phyloP scores from a whole-genome alignment of 2,329 filamentous ascomycete species.

The Trichoderma semiorbis region DNA sequence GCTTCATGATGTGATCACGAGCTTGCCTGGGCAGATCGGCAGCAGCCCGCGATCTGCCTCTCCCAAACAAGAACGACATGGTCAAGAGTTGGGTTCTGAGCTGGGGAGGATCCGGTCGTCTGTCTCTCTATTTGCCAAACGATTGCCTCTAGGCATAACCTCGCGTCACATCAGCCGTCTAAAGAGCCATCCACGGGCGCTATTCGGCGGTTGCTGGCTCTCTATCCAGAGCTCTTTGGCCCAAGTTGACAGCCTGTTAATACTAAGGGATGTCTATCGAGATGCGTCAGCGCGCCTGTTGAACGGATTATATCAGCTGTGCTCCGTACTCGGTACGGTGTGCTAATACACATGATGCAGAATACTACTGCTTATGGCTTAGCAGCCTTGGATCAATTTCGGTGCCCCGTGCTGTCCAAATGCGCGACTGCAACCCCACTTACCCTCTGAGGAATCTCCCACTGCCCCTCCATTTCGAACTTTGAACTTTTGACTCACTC shows the following conservation, averaged over 20 bases:
- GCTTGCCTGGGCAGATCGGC: slow-evolving; percentile 55
- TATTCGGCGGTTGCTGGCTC: neutral
- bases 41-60: slow-evolving; percentile 49
- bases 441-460: slow-evolving; percentile 2
- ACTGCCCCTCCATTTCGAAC: slow-evolving; percentile 1
- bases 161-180: neutral
- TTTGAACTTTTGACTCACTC: slow-evolving; percentile 13
- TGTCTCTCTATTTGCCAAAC: neutral
- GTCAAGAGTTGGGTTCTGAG: neutral
- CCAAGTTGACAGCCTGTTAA: slow-evolving; percentile 13
- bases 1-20: slow-evolving; percentile 50
- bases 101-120: neutral
- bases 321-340: neutral
- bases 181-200: neutral
- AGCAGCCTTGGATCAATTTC: neutral
- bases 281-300: slow-evolving; percentile 10
- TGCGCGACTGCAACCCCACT: slow-evolving; percentile 4
- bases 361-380: neutral
- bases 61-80: slow-evolving; percentile 57
- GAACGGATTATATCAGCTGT: slow-evolving; percentile 4
- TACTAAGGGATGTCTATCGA: slow-evolving; percentile 6
- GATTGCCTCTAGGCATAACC: slow-evolving; percentile 8
- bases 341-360: neutral
- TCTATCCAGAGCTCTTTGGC: neutral
- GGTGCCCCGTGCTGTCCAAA: neutral